Evolutionary conservation across 2,329 filamentous ascomycete genomes (phyloP).

Genomic region (Pseudogymnoascus sp.): DNA sequence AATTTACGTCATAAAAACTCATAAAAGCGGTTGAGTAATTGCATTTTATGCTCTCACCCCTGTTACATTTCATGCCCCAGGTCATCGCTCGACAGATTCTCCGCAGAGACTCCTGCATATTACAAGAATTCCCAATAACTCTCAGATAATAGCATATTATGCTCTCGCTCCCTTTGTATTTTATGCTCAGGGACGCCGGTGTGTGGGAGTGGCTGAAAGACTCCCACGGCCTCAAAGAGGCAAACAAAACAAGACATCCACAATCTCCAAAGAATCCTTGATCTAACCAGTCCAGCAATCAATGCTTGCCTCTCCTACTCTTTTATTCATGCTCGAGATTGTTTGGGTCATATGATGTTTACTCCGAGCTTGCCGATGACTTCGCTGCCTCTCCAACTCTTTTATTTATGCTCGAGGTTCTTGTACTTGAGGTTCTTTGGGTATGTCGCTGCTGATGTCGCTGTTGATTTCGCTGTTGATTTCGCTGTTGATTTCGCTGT

Average conservation of each 20-base stretch:
- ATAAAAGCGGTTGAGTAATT: not conserved
- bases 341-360: not conserved
- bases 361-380: not conserved
- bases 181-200: conserved; percentile 4
- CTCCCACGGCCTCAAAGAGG: not conserved
- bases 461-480: not conserved
- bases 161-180: not conserved
- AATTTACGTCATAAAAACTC: not conserved
- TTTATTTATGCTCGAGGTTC: no score
- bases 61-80: conserved; percentile 2
- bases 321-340: not conserved
- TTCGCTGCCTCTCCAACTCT: no score
- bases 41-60: conserved; percentile 1
- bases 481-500: not conserved
- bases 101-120: not conserved
- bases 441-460: no score
- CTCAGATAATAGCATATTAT: not conserved
- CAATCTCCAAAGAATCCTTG: not conserved
- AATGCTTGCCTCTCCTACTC: not conserved
- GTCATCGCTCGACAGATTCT: not conserved
- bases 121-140: not conserved
- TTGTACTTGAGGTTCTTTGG: no score
- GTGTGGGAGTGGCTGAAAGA: not conserved
- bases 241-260: not conserved
- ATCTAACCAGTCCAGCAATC: not conserved